These are phyloP conservation scores for Saturnispora hagleri DNA, from an alignment of 805 yeast genomes.

Conservation along the genomic window DNA sequence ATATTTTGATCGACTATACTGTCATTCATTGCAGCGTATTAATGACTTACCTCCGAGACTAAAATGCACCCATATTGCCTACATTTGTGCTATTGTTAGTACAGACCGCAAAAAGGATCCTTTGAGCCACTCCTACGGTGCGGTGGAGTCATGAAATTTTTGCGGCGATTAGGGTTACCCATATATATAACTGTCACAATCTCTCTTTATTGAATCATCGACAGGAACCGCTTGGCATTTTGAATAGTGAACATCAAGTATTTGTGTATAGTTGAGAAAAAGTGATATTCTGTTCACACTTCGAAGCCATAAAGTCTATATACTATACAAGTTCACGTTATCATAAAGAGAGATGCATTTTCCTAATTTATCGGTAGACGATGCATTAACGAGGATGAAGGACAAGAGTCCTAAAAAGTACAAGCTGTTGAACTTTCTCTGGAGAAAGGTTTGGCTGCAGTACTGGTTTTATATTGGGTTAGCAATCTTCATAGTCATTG, in stretches of 20 bases:
- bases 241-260: neutral
- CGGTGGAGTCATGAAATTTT: neutral
- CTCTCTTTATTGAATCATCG: neutral
- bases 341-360: neutral
- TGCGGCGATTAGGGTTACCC: neutral
- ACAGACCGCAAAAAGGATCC: neutral
- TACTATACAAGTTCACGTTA: neutral
- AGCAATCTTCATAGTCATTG: conserved; percentile 66
- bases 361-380: conserved; percentile 6
- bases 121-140: neutral
- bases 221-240: neutral
- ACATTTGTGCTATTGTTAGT: neutral
- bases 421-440: conserved; percentile 9
- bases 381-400: conserved; percentile 7
- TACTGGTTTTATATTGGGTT: conserved; percentile 75
- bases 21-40: neutral
- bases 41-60: neutral
- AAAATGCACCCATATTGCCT: neutral
- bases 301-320: neutral
- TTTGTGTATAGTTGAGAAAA: too few relatives aligned
- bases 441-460: conserved; percentile 13
- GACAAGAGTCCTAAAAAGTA: conserved; percentile 6
- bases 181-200: neutral
- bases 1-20: neutral
- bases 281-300: neutral